Evolutionary conservation across 2,329 filamentous ascomycete species (phyloP).

Genomic region (Claviceps humidiphila): DNA sequence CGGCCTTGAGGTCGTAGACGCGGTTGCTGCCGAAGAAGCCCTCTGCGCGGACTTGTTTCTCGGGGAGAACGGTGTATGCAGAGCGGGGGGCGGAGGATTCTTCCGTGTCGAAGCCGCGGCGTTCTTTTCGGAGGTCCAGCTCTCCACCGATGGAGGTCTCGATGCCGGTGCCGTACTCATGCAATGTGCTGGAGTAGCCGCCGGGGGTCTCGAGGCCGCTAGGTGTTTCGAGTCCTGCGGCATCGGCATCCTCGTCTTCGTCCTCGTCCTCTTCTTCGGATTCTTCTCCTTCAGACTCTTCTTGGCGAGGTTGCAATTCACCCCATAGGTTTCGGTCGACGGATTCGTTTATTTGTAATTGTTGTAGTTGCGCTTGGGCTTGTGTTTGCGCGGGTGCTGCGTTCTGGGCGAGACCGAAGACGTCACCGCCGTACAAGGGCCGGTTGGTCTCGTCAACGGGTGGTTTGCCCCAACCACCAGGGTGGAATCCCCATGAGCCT

Average conservation of each 20-base stretch:
- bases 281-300: conserved; percentile 61
- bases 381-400: conserved; percentile 12
- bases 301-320: conserved; percentile 68
- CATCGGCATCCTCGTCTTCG: conserved; percentile 46
- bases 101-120: conserved; percentile 78
- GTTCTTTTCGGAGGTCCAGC: conserved; percentile 76
- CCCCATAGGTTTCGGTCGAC: conserved; percentile 87
- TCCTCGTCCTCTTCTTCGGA: conserved; percentile 6
- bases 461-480: conserved; percentile 91
- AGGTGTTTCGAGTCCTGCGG: conserved; percentile 58
- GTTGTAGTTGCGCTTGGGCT: conserved; percentile 23
- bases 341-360: conserved; percentile 49
- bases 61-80: conserved; percentile 81
- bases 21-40: conserved; percentile 96
- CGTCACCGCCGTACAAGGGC: conserved; percentile 84
- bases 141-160: conserved; percentile 71
- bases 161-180: conserved; percentile 59
- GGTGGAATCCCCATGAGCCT: conserved; percentile 87
- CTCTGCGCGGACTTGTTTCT: conserved; percentile 70
- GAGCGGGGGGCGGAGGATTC: conserved; percentile 60
- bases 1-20: conserved; percentile 67
- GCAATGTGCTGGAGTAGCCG: conserved; percentile 66
- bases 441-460: conserved; percentile 88
- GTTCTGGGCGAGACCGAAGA: conserved; percentile 62
- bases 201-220: conserved; percentile 69